Conservation (phyloP, 75 land plant genomes). For the Isoetes taiwanensis region DNA sequence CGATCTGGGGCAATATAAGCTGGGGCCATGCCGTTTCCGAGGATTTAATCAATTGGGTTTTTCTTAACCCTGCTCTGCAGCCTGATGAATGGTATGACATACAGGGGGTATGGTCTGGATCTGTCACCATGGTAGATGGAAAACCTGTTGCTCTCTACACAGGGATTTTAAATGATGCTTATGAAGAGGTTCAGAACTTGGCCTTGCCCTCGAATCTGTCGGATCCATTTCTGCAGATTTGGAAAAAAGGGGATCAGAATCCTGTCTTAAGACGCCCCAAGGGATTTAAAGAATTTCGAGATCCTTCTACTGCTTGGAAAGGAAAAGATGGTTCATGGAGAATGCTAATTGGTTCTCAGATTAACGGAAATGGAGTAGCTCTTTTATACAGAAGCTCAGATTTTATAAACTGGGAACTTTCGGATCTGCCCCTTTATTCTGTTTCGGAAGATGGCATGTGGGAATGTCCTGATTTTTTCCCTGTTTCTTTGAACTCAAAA, state of each 20-base stretch:
- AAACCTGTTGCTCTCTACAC: constrained; percentile 20
- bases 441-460: constrained; percentile 10
- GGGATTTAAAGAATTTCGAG: constrained; percentile 11
- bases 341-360: background rate
- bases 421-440: background rate
- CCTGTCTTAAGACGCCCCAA: constrained; percentile 3
- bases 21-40: constrained; percentile 30
- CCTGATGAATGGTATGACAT: constrained; percentile 26
- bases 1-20: constrained; percentile 21
- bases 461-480: constrained; percentile 9
- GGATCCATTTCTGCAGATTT: constrained; percentile 14
- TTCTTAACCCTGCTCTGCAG: constrained; percentile 9
- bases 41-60: constrained; percentile 24
- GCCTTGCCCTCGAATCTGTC: constrained; percentile 10
- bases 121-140: constrained; percentile 32
- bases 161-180: background rate
- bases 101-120: constrained; percentile 73
- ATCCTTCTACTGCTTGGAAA: constrained; percentile 15
- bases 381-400: constrained; percentile 28
- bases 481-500: background rate
- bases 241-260: constrained; percentile 23
- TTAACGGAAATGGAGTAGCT: background rate
- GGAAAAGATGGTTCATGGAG: constrained; percentile 8
- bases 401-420: constrained; percentile 29
- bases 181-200: constrained; percentile 2